Evolutionary conservation across 805 yeast genomes (phyloP), one percentile per base, ranked within the genome.

Genomic region (Suhomyces canberraensis): DNA sequence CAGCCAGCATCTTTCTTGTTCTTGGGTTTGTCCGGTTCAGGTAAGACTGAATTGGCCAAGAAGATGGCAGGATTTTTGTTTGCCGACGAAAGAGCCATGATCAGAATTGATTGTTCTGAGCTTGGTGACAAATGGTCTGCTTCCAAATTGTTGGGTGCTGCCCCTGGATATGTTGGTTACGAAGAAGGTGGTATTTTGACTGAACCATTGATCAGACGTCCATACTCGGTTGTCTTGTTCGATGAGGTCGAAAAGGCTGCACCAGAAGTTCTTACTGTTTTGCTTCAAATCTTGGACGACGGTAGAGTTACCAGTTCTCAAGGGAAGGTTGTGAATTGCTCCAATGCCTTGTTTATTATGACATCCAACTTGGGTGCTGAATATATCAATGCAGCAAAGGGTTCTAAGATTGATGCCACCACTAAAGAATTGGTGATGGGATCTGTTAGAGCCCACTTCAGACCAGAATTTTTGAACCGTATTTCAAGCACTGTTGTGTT

Each of bases 181-280:
- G 97, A 90, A 59, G 96, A 93, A 61, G 98, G 98, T 60, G 98
- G 98, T 47, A 77, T 91, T 50, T 74, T 93, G 48, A 93, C 98
- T 4, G 95, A 93, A 53, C 95, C 93, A 47, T 73, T 93, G 39
- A 75, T 87, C 43, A 78, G 96, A 55, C 82, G 84, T 44, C 98
- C 98, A 39, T 93, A 93, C 66, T 87, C 97, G 4, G 98, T 93
- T n/a, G 75, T 93, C 27, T 72, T 93, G 44, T 93, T 93, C 56
- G 98, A 93, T 65, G 98, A 93, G 68, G 96, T 93, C 39, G 98
- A 93, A 59, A 93, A 93, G 65, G 98, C 98, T 13, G 96, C 96
- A 5, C 98, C 98, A 1, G 98, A 91, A 60, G 98, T 93, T 2
- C 71, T 91, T 56, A 93, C 96, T 7, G 84, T 93, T 15, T 71